Evolutionary conservation across 805 yeast genomes (phyloP).

Genomic region (Ogataea neopini): DNA sequence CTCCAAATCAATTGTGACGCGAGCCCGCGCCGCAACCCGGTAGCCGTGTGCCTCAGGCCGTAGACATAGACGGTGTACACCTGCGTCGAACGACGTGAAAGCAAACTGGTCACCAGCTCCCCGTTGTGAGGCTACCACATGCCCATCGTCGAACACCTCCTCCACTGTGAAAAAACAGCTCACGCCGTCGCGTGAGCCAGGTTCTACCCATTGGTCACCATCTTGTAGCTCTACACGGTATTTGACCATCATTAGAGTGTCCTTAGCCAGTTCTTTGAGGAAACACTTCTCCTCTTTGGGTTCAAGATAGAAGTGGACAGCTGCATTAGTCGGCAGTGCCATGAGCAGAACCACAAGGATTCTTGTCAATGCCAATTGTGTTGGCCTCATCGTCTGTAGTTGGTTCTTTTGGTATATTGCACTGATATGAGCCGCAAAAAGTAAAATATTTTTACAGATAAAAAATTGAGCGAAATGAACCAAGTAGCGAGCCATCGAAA

Average conservation of each 20-base stretch:
- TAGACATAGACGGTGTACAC: constrained; percentile 84
- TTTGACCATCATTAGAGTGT: constrained; percentile 49
- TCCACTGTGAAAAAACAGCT: constrained; percentile 31
- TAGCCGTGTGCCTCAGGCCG: constrained; percentile 38
- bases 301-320: constrained; percentile 51
- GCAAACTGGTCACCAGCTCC: constrained; percentile 63
- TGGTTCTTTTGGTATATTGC: neutral
- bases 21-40: constrained; percentile 50
- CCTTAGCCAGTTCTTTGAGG: constrained; percentile 53
- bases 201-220: constrained; percentile 6
- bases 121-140: constrained; percentile 71
- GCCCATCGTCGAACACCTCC: constrained; percentile 82
- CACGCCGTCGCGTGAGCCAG: constrained; percentile 11
- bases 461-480: too few species aligned
- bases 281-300: constrained; percentile 57
- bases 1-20: constrained; percentile 67
- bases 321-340: constrained; percentile 3
- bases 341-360: neutral
- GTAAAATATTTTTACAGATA: neutral
- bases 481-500: too few species aligned
- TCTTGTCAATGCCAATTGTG: neutral
- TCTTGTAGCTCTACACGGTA: constrained; percentile 47
- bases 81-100: constrained; percentile 79
- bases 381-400: neutral
- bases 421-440: neutral